Evolutionary conservation across 192 early-diverging fungal species (phyloP), one percentile per base, ranked within the genome.

Genomic region (Pecoramyces ruminantium): DNA sequence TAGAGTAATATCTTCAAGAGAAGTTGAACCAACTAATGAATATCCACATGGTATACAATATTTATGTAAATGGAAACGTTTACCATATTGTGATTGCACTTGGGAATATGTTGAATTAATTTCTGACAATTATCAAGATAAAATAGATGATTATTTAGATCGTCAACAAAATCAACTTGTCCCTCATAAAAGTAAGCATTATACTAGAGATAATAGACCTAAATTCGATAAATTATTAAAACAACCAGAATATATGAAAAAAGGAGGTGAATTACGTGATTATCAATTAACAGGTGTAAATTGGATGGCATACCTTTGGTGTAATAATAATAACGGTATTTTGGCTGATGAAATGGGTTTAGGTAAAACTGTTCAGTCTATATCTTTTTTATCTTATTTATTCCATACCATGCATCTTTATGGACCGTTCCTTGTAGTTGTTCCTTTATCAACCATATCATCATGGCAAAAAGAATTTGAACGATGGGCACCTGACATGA

Each of bases 241-340:
- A 30, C 95, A 98, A 83, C 96, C 97, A 0, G 87, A 87, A 29
- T 98, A 93, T 83, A 85, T 98, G 81, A 67, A 67, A n/a, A 82
- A 82, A 0, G 95, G 95, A 39, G 96, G 97, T 21, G 88, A 95
- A 79, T 89, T 99, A 78, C 91, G 97, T 39, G 96, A 98, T 82
- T 99, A 98, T 84, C 98, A 99, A 86, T 82, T 98, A 67, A 90
- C 92, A 29, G 96, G 96, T 39, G 86, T 99, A 51, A 98, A 97
- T 85, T 99, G 98, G 98, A 94, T 97, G 92, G 95, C 95, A 6
- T 90, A 93, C 80, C 86, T 98, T 67, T 99, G 97, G 97, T 94
- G 95, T 82, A 89, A 90, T 78, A 95, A 97, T 86, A 89, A 95
- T 84, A 98, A 98, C 83, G 98, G 97, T 9, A 98, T 99, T 81